Evolutionary conservation across 2,329 filamentous ascomycete species (phyloP).

Genomic region (Rutstroemia sp.): DNA sequence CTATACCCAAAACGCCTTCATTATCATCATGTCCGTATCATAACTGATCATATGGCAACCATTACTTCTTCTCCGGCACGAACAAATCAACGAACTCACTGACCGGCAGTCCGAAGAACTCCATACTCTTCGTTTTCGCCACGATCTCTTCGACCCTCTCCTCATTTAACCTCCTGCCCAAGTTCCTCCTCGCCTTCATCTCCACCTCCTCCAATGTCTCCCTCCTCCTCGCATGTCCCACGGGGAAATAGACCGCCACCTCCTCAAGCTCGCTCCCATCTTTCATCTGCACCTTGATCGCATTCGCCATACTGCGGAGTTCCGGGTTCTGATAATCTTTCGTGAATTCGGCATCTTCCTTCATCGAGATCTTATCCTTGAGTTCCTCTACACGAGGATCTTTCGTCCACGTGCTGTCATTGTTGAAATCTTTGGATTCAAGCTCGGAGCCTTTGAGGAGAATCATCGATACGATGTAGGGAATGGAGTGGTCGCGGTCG

Average conservation of each 20-base stretch:
- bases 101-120: conserved; percentile 5
- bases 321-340: conserved; percentile 27
- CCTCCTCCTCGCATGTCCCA: conserved; percentile 18
- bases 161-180: conserved; percentile 18
- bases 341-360: conserved; percentile 26
- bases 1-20: too few species aligned
- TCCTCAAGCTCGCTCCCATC: conserved; percentile 25
- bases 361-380: conserved; percentile 24
- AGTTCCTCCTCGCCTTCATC: conserved; percentile 21
- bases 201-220: conserved; percentile 18
- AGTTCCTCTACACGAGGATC: conserved; percentile 11
- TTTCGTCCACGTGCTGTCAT: conserved; percentile 1
- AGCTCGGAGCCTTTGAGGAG: conserved; percentile 27
- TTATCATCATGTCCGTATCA: too few species aligned
- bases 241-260: conserved; percentile 33
- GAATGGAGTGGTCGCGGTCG: conserved; percentile 32
- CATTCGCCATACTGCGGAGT: conserved; percentile 25
- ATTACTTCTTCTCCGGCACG: conserved; percentile 1
- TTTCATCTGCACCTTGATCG: conserved; percentile 23
- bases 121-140: conserved; percentile 5
- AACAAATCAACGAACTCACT: conserved; percentile 9
- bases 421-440: conserved; percentile 7
- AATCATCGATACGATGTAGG: conserved; percentile 30
- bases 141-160: conserved; percentile 5
- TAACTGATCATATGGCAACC: too few species aligned